A percentile compares a stretch with the other conserved stretches of the same genome.
Conservation (phyloP, 139 green algal species). For the Yamagishiella unicocca region DNA sequence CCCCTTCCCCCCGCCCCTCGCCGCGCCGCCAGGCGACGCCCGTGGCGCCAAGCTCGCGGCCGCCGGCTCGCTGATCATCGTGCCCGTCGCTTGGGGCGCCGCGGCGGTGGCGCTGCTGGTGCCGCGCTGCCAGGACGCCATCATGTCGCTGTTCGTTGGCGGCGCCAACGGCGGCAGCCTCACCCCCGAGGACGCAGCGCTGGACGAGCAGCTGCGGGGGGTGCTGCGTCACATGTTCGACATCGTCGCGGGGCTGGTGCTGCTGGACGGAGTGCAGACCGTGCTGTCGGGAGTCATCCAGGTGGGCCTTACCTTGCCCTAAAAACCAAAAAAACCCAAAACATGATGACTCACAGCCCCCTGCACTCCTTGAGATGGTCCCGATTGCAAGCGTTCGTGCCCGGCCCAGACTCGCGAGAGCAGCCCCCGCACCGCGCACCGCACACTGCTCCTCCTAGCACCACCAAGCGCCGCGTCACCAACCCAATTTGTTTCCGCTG, state of each 20-base stretch:
- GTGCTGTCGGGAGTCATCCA: conserved; percentile 63
- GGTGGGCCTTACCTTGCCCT: too few relatives aligned
- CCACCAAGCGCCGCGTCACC: too few relatives aligned
- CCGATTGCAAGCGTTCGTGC: too few relatives aligned
- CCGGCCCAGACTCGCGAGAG: too few relatives aligned
- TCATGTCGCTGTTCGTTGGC: conserved; percentile 44
- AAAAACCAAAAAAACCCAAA: too few relatives aligned
- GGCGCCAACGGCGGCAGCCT: not conserved
- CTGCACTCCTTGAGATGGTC: too few relatives aligned
- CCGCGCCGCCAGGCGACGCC: conserved; percentile 34
- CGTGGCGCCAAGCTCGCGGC: conserved; percentile 3
- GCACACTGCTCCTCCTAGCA: too few relatives aligned
- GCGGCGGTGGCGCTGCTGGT: conserved; percentile 40
- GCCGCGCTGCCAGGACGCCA: not conserved
- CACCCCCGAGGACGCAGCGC: not conserved
- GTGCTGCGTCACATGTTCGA: conserved; percentile 29
- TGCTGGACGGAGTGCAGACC: conserved; percentile 65
- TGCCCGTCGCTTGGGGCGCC: conserved; percentile 24
- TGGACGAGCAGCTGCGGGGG: not conserved
- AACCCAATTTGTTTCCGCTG: not conserved
- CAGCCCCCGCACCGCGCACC: too few relatives aligned
- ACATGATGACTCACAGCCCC: too few relatives aligned
- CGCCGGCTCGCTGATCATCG: conserved; percentile 20
- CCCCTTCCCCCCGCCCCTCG: too few relatives aligned
- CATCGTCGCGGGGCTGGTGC: conserved; percentile 62